phyloP scores from a whole-genome alignment of 441 rosid species.

The Manihot esculenta region DNA sequence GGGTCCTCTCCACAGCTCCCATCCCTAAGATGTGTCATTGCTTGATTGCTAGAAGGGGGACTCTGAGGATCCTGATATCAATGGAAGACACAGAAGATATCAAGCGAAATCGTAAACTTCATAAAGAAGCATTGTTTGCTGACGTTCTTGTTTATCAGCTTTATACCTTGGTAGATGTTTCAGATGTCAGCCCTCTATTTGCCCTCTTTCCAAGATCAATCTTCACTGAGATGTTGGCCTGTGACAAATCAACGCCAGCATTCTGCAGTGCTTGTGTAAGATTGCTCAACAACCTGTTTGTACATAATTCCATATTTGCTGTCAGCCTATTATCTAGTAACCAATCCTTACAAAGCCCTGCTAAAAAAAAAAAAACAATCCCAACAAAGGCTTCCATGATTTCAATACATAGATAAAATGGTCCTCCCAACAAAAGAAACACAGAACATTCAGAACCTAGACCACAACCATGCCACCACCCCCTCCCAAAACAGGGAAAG shows the following conservation, averaged over 20 bases:
- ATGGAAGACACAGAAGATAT: neutral
- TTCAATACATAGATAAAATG: neutral
- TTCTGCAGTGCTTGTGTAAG: conserved; percentile 76
- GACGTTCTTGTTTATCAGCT: conserved; percentile 1
- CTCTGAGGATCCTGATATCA: conserved; percentile 40
- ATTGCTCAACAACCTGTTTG: conserved; percentile 66
- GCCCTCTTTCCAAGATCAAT: conserved; percentile 79
- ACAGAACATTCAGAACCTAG: too few species aligned
- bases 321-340: conserved; percentile 21
- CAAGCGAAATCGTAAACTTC: neutral
- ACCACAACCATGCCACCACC: too few species aligned
- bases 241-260: conserved; percentile 81
- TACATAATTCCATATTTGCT: conserved; percentile 16
- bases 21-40: conserved; percentile 39
- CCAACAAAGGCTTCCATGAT: neutral
- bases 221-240: conserved; percentile 82
- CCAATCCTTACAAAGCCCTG: too few species aligned
- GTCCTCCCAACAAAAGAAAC: neutral
- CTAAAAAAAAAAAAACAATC: too few species aligned
- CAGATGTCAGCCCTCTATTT: conserved; percentile 42
- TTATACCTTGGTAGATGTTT: conserved; percentile 52
- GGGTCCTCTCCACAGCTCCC: conserved; percentile 46
- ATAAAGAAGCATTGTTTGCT: neutral
- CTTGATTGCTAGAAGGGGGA: conserved; percentile 38
- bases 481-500: neutral